phyloP scores from a whole-genome alignment of 805 yeast genomes.

The Myxozyma melibiosi region DNA sequence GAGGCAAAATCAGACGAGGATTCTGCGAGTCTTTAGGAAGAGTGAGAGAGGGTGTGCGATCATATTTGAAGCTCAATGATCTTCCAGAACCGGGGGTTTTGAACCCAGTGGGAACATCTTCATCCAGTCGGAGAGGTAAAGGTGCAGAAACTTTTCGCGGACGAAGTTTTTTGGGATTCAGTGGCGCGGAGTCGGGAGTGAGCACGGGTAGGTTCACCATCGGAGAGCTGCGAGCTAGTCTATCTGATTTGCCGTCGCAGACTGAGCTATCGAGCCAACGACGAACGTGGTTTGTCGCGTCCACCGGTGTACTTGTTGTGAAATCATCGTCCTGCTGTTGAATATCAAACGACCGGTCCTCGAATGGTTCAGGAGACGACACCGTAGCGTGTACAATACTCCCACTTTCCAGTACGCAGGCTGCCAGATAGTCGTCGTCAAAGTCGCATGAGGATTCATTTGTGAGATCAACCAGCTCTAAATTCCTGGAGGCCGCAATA shows the following conservation, averaged over 20 bases:
- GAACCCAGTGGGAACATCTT: neutral
- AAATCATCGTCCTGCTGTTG: neutral
- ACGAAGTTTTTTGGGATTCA: neutral
- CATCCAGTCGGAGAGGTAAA: neutral
- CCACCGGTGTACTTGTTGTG: neutral
- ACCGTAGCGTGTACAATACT: constrained; percentile 6
- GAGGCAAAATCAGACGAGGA: constrained; percentile 16
- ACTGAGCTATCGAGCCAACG: neutral
- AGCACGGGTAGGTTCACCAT: neutral
- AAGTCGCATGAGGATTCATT: constrained; percentile 22
- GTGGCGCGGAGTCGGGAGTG: neutral
- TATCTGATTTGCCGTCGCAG: neutral
- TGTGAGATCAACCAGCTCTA: constrained; percentile 1
- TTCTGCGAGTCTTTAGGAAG: constrained; percentile 4
- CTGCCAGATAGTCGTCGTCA: constrained; percentile 18
- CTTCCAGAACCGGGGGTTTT: neutral
- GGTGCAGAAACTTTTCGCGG: neutral
- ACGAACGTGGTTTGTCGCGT: neutral
- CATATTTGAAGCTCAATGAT: neutral
- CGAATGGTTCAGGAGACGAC: neutral
- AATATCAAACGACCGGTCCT: neutral
- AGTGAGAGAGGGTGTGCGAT: neutral
- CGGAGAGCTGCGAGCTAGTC: neutral
- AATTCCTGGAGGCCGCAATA: neutral
- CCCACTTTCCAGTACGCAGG: constrained; percentile 8